Base-by-base conservation (phyloP, 2,329 filamentous ascomycete species). In the Neophaeococcomyces aloes region DNA sequence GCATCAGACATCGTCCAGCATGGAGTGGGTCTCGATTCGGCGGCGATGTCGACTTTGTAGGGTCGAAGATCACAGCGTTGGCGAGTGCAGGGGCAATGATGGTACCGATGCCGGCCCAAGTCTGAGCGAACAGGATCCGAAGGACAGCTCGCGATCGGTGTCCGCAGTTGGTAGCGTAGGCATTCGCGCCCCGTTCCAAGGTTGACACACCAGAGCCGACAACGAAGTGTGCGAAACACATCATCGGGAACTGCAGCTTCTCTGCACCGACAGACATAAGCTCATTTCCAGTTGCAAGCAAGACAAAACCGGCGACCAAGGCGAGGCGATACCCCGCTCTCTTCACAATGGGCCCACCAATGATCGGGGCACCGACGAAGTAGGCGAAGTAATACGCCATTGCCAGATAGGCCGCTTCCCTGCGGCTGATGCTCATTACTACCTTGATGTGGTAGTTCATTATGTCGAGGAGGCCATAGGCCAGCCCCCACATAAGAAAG, bases 151-250 rank as follows among this genome's bases (percentile, higher is more conserved):
- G 85, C 50, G 74, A 72, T 6, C 83, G 79, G 2, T 83, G 83
- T 37, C 86, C 86, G 59, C 83, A 88, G 18, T 86, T 74, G 29
- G 79, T 76, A 48, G 82, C 77, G 61, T 81, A 91, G 0, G 83
- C 80, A 59, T 88, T 85, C 2, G 83, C 83, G 1, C 81, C 79
- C 0, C 82, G 85, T 63, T 88, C 83, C 25, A 88, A 74, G 0
- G 82, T 82, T 1, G 78, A 78, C 0, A 87, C 69, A 3, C 82
- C 83, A 44, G 79, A 78, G 19, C 82, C 83, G 47, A 86, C 81
- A 49, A 87, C 74, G 60, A 87, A 85, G 54, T 83, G 70, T n/a
- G 48, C 48, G 27, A 36, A 45, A 10, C 51, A 48, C 52, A 54
- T 54, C 25, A 45, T 47, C 4, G 30, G 38, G 18, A 54, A 42